These are phyloP conservation scores for Symbiodinium natans DNA, from an alignment of 73 alveolate genomes.

Conservation along the genomic window DNA sequence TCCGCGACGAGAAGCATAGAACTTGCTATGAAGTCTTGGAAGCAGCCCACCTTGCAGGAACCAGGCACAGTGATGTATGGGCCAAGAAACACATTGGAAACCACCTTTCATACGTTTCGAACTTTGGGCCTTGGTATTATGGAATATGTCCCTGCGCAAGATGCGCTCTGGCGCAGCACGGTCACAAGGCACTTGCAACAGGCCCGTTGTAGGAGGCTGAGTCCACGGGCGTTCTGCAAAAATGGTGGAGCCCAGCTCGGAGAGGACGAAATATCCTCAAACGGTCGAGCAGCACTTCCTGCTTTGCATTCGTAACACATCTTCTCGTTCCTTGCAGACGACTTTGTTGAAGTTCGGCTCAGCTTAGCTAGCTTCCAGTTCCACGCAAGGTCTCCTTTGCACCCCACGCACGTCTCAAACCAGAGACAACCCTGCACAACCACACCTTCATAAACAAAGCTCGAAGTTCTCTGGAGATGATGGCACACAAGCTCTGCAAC, in stretches of 20 bases:
- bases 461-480: neutral
- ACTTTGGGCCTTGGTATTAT: too few species aligned
- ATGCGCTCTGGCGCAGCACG: neutral
- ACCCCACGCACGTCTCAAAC: neutral
- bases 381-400: conserved; percentile 50
- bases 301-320: conserved; percentile 40
- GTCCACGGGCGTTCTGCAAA: neutral
- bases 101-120: too few species aligned
- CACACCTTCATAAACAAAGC: neutral
- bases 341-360: neutral
- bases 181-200: neutral
- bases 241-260: neutral
- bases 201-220: neutral
- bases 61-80: too few species aligned
- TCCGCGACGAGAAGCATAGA: neutral
- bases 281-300: neutral
- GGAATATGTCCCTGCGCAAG: conserved; percentile 18
- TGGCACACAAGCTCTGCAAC: neutral
- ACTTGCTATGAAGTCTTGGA: neutral
- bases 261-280: neutral
- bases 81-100: too few species aligned
- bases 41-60: neutral
- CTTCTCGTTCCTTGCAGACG: neutral
- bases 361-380: neutral
- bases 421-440: neutral